These are phyloP conservation scores for Mucor mucedo DNA, from an alignment of 371 early-diverging fungal genomes.

Conservation along the genomic window DNA sequence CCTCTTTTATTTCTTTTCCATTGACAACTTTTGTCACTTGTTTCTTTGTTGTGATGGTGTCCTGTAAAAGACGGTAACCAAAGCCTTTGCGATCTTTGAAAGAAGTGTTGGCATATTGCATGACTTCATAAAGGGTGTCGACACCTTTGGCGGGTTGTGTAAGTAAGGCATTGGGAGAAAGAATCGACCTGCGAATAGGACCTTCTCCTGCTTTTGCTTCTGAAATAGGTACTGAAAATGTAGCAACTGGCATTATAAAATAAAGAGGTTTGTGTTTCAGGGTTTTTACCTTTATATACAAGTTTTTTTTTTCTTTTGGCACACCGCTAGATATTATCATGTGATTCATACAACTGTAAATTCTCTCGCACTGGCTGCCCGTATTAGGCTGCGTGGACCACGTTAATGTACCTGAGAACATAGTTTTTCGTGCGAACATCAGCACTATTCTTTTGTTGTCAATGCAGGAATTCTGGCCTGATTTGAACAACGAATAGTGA, in stretches of 20 bases:
- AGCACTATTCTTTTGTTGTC: too few species aligned
- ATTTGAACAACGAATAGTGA: too few species aligned
- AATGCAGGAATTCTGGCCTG: too few species aligned
- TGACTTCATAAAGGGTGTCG: conserved; percentile 71
- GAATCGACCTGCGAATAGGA: conserved; percentile 59
- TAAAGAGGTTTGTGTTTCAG: too few species aligned
- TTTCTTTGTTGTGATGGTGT: conserved; percentile 76
- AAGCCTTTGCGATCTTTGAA: conserved; percentile 61
- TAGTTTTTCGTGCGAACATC: too few species aligned
- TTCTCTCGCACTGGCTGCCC: too few species aligned
- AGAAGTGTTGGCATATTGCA: conserved; percentile 55
- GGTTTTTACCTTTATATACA: too few species aligned
- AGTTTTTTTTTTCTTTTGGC: too few species aligned
- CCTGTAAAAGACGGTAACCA: conserved; percentile 70
- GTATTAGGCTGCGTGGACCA: too few species aligned
- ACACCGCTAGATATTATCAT: too few species aligned
- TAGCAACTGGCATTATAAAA: conserved; percentile 5
- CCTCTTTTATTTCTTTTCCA: conserved; percentile 67
- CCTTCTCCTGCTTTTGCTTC: conserved; percentile 48
- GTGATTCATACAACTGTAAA: too few species aligned
- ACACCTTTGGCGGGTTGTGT: conserved; percentile 58
- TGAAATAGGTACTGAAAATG: conserved; percentile 46
- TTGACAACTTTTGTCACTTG: conserved; percentile 68
- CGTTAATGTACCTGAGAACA: too few species aligned
- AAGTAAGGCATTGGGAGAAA: conserved; percentile 60